A percentile compares a stretch with the other conserved stretches of the same genome.
These are phyloP conservation scores for Trichomonas tenax DNA, from an alignment of 208 protist genomes.

Conservation along the genomic window DNA sequence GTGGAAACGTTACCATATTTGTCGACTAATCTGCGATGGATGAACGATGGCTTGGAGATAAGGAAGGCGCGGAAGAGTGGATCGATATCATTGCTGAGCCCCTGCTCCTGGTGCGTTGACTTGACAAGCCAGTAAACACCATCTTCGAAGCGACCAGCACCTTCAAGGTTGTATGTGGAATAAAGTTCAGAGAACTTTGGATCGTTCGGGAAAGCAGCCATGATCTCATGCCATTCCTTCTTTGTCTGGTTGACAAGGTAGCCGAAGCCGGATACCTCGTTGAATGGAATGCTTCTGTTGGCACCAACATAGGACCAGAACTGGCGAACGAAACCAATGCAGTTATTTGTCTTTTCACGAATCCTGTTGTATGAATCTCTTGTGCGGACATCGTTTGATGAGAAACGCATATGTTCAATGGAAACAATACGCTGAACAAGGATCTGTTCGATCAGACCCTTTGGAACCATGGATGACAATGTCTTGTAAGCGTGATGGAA, in stretches of 20 bases:
- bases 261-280: neutral
- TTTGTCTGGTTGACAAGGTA: neutral
- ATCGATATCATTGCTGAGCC: neutral
- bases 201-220: neutral
- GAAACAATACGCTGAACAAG: neutral
- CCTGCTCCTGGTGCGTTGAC: neutral
- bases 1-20: neutral
- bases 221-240: neutral
- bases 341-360: neutral
- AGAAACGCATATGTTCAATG: neutral
- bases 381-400: neutral
- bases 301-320: neutral
- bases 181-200: neutral
- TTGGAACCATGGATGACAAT: neutral
- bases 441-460: neutral
- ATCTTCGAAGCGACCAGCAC: neutral
- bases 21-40: neutral
- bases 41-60: neutral
- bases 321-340: neutral
- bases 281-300: neutral
- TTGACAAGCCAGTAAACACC: neutral
- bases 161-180: neutral
- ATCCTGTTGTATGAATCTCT: neutral
- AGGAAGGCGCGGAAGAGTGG: neutral
- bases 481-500: neutral